phyloP scores from a whole-genome alignment of 306 rosid genomes.

The Gastrolobium bilobum region DNA sequence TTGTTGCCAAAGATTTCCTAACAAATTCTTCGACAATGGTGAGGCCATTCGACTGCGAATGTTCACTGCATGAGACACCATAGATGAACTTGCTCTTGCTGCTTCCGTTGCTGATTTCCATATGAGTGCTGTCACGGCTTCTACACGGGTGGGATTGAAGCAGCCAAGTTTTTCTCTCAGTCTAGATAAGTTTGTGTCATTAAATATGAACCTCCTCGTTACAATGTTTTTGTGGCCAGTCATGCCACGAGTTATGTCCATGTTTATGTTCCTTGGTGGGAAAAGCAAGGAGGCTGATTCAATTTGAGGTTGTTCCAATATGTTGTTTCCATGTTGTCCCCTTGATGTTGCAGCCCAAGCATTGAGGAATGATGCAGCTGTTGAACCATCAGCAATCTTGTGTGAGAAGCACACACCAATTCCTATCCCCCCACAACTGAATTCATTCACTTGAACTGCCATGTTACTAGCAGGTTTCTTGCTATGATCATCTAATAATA shows the following conservation, averaged over 20 bases:
- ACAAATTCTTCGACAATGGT: background rate
- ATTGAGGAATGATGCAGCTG: conserved; percentile 2
- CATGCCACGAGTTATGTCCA: background rate
- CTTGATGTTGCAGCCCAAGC: conserved; percentile 34
- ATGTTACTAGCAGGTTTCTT: background rate
- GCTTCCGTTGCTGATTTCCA: conserved; percentile 27
- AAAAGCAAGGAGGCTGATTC: conserved; percentile 1
- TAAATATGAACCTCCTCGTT: background rate
- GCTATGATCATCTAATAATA: too few species aligned
- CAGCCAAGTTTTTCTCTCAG: background rate
- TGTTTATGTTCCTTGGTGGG: conserved; percentile 5
- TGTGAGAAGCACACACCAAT: conserved; percentile 45
- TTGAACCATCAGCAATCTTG: conserved; percentile 42
- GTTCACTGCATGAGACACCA: conserved; percentile 39
- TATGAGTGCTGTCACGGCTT: conserved; percentile 42
- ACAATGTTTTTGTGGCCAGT: background rate
- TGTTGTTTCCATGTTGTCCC: background rate
- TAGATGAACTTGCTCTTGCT: conserved; percentile 1
- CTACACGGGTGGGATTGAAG: background rate
- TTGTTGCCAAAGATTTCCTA: conserved; percentile 28
- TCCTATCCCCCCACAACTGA: conserved; percentile 42
- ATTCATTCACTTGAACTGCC: conserved; percentile 29
- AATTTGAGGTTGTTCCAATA: background rate
- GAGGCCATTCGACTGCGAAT: conserved; percentile 31
- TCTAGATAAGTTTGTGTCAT: background rate